A percentile compares a stretch with the other conserved stretches of the same genome.
These are phyloP conservation scores for Cytospora chrysosperma DNA, from an alignment of 2,329 filamentous ascomycete genomes.

Conservation along the genomic window DNA sequence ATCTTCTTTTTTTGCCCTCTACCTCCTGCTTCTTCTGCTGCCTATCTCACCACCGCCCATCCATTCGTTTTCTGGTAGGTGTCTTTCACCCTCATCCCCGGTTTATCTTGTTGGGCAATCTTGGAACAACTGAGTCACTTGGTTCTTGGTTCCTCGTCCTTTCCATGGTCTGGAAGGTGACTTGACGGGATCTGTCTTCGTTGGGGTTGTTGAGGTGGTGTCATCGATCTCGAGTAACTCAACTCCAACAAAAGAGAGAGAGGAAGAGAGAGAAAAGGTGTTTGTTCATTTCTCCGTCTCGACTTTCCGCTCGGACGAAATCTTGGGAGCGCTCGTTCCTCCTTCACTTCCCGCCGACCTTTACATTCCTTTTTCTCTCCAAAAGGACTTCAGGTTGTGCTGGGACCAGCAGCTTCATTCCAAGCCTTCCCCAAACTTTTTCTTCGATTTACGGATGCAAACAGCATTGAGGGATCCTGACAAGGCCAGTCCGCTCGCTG, in stretches of 20 bases:
- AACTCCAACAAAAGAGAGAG: background rate
- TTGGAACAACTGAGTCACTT: background rate
- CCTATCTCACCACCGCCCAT: background rate
- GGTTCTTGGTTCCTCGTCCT: conserved; percentile 3
- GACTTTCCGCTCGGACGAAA: background rate
- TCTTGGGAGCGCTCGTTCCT: background rate
- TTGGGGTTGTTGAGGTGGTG: background rate
- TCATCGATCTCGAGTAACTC: background rate
- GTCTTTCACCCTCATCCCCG: conserved; percentile 21
- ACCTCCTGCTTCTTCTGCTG: background rate
- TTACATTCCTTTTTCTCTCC: background rate
- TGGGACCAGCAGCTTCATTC: conserved; percentile 6
- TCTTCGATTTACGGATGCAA: conserved; percentile 20
- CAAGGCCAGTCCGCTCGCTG: conserved; percentile 12
- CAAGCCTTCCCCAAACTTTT: conserved; percentile 8
- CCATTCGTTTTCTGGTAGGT: conserved; percentile 3
- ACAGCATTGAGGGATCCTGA: conserved; percentile 11
- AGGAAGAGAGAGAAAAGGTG: too few species aligned
- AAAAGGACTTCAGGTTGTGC: conserved; percentile 1
- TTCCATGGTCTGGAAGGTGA: conserved; percentile 28
- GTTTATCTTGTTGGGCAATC: background rate
- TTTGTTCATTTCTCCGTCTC: background rate
- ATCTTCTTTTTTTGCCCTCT: background rate
- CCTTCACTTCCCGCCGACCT: background rate
- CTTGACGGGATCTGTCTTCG: conserved; percentile 5